These are phyloP conservation scores for Tremellales sp. DNA, from an alignment of 1,284 basidiomycete genomes.

Conservation along the genomic window DNA sequence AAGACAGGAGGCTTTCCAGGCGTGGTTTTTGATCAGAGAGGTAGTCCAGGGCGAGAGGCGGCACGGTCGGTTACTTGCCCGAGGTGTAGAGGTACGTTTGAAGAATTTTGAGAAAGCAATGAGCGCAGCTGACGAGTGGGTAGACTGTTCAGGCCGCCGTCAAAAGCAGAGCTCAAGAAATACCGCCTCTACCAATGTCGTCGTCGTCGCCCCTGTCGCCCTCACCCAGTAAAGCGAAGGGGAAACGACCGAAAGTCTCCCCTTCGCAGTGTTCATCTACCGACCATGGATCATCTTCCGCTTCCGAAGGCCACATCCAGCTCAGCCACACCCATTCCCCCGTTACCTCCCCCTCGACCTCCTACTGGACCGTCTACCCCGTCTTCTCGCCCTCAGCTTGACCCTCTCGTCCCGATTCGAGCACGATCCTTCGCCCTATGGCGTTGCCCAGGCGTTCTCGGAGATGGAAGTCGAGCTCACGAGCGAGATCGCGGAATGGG, in stretches of 20 bases:
- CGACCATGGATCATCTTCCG: background rate
- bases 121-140: background rate
- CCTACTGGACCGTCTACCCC: constrained; percentile 15
- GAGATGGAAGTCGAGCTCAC: constrained; percentile 23
- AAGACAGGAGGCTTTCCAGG: too few relatives aligned
- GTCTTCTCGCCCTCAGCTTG: constrained; percentile 18
- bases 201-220: background rate
- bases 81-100: constrained; percentile 25
- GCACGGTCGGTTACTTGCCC: constrained; percentile 24
- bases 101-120: background rate
- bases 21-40: constrained; percentile 37
- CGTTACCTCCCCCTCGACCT: constrained; percentile 6
- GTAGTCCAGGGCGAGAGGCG: constrained; percentile 31
- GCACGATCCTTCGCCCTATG: constrained; percentile 27
- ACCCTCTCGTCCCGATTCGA: constrained; percentile 24
- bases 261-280: background rate
- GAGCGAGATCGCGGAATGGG: constrained; percentile 23
- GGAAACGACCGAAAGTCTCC: background rate
- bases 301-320: background rate
- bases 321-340: background rate
- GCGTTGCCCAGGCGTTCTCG: constrained; percentile 26
- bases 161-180: background rate
- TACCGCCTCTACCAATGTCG: background rate
- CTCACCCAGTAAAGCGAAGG: background rate
- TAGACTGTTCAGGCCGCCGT: background rate